Evolutionary conservation across 202 grass and related monocot species (phyloP), one percentile per base, ranked within the genome.

Genomic region (Saccharum hybrid): DNA sequence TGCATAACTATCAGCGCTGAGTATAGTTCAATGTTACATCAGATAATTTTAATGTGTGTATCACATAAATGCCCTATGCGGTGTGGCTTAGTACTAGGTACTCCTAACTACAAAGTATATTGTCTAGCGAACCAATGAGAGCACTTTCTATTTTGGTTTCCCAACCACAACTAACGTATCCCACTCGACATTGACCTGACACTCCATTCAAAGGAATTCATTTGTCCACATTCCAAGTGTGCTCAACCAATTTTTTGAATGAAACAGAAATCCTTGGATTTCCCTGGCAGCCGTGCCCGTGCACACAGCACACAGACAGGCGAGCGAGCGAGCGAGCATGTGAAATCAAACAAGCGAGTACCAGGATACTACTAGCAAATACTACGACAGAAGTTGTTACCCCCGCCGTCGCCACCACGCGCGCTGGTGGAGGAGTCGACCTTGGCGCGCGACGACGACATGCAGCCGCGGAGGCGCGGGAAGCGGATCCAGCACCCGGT

Each of bases 401-500:
- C 78, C 66, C 79, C 61, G 81, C 91, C 28, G 28, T 1, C 79
- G 34, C 87, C 85, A 13, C 86, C 86, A 81, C 56, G 56, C 56
- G 56, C n/a, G 56, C 82, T 88, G 75, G 91, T 88, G 81, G 96
- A 88, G 33, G 89, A 86, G 89, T 94, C 93, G 77, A 99, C 93
- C 81, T 96, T 99, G 88, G 93, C 88, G 89, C 96, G 92, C 72
- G 91, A 92, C 13, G n/a, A n/a, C n/a, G 93, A 87, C 48, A 96
- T 90, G 89, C 96, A 99, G 75, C 89, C 83, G 56, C 86, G 78
- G 56, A 94, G 83, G 72, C 89, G 79, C 12, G 84, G 89, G 68
- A 96, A 72, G 81, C 85, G 94, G 92, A 94, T 94, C 96, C 96
- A 99, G 86, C 96, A 99, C 23, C 96, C 93, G 31, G 69, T 78